phyloP scores from a whole-genome alignment of 208 protist species.

The Leishmania arabica region DNA sequence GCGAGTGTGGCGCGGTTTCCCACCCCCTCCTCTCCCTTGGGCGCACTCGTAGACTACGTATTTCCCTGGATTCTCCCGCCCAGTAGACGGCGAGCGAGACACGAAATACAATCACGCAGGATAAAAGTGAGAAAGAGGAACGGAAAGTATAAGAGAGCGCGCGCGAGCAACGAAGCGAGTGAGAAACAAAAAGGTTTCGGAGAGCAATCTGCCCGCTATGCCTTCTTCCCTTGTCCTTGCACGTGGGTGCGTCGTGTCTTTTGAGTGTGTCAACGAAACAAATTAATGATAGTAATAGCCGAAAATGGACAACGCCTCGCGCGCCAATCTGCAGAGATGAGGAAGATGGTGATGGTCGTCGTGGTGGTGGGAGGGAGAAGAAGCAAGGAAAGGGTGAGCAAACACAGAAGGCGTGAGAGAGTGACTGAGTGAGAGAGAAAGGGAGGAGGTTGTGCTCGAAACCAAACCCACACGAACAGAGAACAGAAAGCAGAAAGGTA shows the following conservation, averaged over 20 bases:
- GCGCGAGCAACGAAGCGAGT: no score
- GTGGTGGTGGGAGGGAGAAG: not conserved
- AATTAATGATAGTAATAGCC: not conserved
- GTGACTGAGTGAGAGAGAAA: not conserved
- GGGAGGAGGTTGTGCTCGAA: not conserved
- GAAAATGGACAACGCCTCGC: not conserved
- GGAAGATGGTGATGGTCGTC: no score
- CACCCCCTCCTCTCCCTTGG: not conserved
- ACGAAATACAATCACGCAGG: constrained; percentile 13
- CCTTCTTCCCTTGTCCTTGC: constrained; percentile 1
- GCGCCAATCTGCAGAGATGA: not conserved
- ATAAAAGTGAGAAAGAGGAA: constrained; percentile 16
- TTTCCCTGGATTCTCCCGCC: not conserved
- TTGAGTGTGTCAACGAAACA: not conserved
- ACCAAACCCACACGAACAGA: not conserved
- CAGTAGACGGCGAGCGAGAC: not conserved
- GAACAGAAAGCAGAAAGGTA: not conserved
- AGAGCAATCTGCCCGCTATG: not conserved
- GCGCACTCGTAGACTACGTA: not conserved
- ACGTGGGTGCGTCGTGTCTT: not conserved
- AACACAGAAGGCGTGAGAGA: not conserved
- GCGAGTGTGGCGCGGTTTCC: not conserved
- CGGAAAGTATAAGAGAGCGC: not conserved
- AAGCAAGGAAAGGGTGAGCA: not conserved
- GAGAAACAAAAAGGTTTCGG: not conserved